Evolutionary conservation across 495 filamentous ascomycete genomes (phyloP).

Genomic region (Podospora conica): DNA sequence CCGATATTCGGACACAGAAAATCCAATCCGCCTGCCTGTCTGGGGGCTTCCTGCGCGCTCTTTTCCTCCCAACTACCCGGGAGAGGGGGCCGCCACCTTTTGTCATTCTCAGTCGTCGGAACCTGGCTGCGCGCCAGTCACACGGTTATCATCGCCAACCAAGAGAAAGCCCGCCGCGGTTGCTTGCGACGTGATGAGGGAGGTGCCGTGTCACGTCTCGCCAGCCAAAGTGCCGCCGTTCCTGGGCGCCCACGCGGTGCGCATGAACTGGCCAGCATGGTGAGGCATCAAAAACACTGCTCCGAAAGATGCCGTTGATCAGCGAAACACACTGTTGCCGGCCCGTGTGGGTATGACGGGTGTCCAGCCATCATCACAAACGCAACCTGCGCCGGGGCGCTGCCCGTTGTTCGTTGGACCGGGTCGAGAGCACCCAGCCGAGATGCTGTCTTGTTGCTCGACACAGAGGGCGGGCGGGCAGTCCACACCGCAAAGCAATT

Average conservation of each 20-base stretch:
- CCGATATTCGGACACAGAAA: not conserved
- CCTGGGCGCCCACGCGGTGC: conserved; percentile 3
- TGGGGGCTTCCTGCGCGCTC: not conserved
- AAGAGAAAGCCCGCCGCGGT: not conserved
- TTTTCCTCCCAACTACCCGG: not conserved
- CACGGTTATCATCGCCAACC: not conserved
- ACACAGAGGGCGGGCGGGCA: not conserved
- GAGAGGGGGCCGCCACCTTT: not conserved
- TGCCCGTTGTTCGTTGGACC: not conserved
- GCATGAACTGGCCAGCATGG: conserved; percentile 9
- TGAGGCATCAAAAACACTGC: not conserved
- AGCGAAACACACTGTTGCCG: not conserved
- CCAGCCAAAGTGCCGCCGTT: not conserved
- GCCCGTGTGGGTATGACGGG: not conserved
- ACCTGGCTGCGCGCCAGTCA: not conserved
- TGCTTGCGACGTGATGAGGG: not conserved
- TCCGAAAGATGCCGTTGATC: not conserved
- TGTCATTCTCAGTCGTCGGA: not conserved
- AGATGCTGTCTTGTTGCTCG: not conserved
- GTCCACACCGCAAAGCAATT: not conserved
- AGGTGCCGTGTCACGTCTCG: not conserved
- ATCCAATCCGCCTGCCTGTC: no score
- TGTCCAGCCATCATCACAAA: not conserved
- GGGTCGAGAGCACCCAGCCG: not conserved
- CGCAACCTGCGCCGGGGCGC: not conserved